phyloP scores from a whole-genome alignment of 1,284 basidiomycete genomes.

The Megacollybia platyphylla region DNA sequence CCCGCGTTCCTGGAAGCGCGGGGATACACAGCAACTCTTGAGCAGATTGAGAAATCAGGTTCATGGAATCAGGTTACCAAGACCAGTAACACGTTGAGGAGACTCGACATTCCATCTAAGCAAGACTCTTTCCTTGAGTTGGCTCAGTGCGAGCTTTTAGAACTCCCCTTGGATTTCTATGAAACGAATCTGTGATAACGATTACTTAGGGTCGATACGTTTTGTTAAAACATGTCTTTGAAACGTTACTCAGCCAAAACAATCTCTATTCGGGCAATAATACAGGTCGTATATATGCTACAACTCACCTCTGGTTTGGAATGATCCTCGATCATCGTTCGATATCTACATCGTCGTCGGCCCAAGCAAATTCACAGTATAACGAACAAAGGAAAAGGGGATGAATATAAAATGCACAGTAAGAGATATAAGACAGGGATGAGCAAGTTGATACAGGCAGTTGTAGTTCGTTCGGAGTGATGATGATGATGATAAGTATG shows the following conservation, averaged over 20 bases:
- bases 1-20: slow-evolving; percentile 19
- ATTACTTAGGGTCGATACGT: neutral
- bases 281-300: too few species aligned
- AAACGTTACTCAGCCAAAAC: neutral
- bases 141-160: neutral
- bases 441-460: too few species aligned
- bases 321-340: too few species aligned
- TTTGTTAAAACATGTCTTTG: neutral
- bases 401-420: too few species aligned
- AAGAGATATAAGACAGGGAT: too few species aligned
- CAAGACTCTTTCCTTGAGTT: neutral
- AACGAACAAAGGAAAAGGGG: too few species aligned
- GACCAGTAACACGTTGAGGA: neutral
- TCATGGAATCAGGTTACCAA: neutral
- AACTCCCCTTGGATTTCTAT: neutral
- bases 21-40: slow-evolving; percentile 5
- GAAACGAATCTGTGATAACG: neutral
- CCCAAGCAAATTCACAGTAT: too few species aligned
- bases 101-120: neutral
- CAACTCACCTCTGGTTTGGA: too few species aligned
- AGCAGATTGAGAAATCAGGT: neutral
- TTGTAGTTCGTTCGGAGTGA: too few species aligned
- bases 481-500: too few species aligned
- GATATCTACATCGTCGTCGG: too few species aligned
- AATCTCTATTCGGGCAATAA: too few species aligned